These are phyloP conservation scores for Phytophthora pisi DNA, from an alignment of 352 stramenopile species.

Conservation along the genomic window DNA sequence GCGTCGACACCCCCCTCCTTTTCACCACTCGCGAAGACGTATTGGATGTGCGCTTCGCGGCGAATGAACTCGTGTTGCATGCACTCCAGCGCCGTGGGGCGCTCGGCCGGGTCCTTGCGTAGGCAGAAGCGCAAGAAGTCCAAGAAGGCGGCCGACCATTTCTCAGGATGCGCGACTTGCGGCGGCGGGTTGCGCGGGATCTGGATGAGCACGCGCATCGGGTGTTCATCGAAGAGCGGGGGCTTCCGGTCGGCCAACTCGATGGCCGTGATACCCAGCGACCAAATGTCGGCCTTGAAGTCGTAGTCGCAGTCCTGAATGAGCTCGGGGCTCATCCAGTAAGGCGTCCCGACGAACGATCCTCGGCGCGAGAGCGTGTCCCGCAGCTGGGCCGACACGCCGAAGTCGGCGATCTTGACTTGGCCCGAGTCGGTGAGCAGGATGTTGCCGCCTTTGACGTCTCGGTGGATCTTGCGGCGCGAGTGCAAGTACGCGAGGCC, in stretches of 20 bases:
- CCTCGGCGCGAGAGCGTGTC: constrained; percentile 61
- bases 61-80: constrained; percentile 91
- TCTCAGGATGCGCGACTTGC: constrained; percentile 65
- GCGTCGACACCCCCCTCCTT: neutral
- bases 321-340: constrained; percentile 96
- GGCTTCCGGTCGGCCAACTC: constrained; percentile 92
- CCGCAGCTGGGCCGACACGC: constrained; percentile 68
- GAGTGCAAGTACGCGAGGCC: constrained; percentile 88
- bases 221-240: constrained; percentile 90
- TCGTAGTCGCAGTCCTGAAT: constrained; percentile 94
- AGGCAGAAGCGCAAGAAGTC: constrained; percentile 90
- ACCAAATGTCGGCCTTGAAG: constrained; percentile 92
- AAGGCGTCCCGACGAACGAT: constrained; percentile 92
- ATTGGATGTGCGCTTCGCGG: constrained; percentile 43
- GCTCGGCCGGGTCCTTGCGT: constrained; percentile 67
- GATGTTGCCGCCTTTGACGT: constrained; percentile 96
- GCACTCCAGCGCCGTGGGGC: constrained; percentile 87
- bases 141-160: constrained; percentile 81
- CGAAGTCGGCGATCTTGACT: constrained; percentile 97
- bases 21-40: constrained; percentile 37
- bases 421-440: constrained; percentile 91
- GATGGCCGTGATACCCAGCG: constrained; percentile 90
- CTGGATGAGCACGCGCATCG: constrained; percentile 83
- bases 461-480: constrained; percentile 91
- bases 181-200: constrained; percentile 85